A percentile compares a stretch with the other conserved stretches of the same genome.
Conservation (phyloP, 164 flowering plant species). For the Brasenia schreberi region DNA sequence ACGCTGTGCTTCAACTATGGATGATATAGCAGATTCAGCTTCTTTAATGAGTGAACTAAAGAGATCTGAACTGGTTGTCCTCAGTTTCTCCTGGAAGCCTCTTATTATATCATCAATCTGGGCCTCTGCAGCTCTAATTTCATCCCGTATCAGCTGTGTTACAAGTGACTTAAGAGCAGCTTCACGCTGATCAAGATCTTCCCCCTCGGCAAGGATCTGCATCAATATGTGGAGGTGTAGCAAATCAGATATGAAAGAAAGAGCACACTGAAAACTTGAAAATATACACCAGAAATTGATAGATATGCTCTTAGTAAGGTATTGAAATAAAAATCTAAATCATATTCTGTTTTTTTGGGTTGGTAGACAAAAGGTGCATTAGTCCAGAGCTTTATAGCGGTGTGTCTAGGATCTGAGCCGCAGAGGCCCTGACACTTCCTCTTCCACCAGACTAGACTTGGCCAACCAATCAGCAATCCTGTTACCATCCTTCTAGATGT, state of each 20-base stretch:
- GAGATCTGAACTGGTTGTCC: conserved; percentile 27
- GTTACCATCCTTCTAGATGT: too few relatives aligned
- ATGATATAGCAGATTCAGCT: conserved; percentile 55
- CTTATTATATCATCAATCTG: conserved; percentile 42
- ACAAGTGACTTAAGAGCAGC: conserved; percentile 51
- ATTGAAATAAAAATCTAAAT: too few relatives aligned
- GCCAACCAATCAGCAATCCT: too few relatives aligned
- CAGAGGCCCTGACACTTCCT: too few relatives aligned
- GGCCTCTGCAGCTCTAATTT: conserved; percentile 33
- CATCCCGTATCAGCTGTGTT: conserved; percentile 29
- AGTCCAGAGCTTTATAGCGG: too few relatives aligned
- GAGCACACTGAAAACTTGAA: too few relatives aligned
- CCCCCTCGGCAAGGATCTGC: conserved; percentile 56
- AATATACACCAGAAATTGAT: too few relatives aligned
- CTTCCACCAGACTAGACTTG: too few relatives aligned
- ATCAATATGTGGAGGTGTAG: neutral
- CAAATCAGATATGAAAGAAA: neutral
- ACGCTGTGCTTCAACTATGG: conserved; percentile 38
- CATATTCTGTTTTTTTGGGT: too few relatives aligned
- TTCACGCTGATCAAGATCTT: conserved; percentile 59
- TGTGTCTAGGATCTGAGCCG: too few relatives aligned
- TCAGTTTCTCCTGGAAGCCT: conserved; percentile 50
- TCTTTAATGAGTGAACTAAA: conserved; percentile 35
- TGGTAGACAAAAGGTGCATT: too few relatives aligned
- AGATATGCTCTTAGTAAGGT: too few relatives aligned